phyloP scores from a whole-genome alignment of 768 basidiomycete species.

The Leccinum subtestaceum region DNA sequence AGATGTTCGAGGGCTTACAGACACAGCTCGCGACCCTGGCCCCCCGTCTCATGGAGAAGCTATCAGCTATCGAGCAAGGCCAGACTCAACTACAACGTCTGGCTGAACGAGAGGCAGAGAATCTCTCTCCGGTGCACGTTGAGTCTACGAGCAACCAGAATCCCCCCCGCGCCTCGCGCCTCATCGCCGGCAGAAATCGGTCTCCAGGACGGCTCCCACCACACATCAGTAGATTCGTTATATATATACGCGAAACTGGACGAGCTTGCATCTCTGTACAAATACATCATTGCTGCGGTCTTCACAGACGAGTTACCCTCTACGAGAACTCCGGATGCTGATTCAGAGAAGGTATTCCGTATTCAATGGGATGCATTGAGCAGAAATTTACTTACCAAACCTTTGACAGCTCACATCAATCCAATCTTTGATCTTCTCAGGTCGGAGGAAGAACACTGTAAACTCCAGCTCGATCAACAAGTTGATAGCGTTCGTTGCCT shows the following conservation, averaged over 20 bases:
- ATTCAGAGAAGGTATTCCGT: conserved; percentile 22
- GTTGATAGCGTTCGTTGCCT: conserved; percentile 75
- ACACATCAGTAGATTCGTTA: conserved; percentile 18
- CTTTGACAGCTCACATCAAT: conserved; percentile 33
- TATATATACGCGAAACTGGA: conserved; percentile 41
- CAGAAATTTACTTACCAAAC: background rate
- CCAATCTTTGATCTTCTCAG: conserved; percentile 46
- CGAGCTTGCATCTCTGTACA: conserved; percentile 30
- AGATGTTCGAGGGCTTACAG: conserved; percentile 41
- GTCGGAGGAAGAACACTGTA: conserved; percentile 46
- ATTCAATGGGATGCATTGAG: background rate
- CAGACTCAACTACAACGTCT: conserved; percentile 21
- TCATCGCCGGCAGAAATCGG: background rate
- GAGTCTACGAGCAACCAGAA: conserved; percentile 17
- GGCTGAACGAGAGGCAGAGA: conserved; percentile 8
- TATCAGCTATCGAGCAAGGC: conserved; percentile 30
- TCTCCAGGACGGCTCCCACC: background rate
- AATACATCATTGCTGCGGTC: background rate
- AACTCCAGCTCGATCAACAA: conserved; percentile 57
- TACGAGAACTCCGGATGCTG: conserved; percentile 1
- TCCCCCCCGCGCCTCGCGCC: conserved; percentile 4
- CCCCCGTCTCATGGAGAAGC: conserved; percentile 35
- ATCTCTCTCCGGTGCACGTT: background rate
- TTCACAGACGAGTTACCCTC: background rate
- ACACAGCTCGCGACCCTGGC: conserved; percentile 37